These are phyloP conservation scores for Pichia sp. DNA, from an alignment of 1,139 yeast species.

Conservation along the genomic window DNA sequence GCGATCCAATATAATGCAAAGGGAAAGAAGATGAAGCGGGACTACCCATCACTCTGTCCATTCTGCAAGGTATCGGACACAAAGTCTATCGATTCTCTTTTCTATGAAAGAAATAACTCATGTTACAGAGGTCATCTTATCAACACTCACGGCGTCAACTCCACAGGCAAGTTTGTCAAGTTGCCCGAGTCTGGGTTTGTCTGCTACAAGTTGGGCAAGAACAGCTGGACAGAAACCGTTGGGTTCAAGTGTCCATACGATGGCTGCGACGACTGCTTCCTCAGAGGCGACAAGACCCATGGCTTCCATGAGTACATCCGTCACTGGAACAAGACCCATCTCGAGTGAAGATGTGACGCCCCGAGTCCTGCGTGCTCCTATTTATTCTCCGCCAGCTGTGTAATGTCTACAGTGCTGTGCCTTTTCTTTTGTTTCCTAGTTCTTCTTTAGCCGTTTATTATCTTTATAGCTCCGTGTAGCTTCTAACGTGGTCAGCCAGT, in stretches of 20 bases:
- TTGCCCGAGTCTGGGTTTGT: constrained; percentile 15
- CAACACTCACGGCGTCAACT: constrained; percentile 20
- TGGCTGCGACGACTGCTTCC: constrained; percentile 10
- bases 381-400: too few species aligned
- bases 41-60: constrained; percentile 19
- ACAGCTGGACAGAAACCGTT: constrained; percentile 13
- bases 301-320: constrained; percentile 19
- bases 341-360: constrained; percentile 4
- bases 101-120: constrained; percentile 20
- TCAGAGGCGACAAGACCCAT: constrained; percentile 17
- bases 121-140: constrained; percentile 22
- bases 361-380: too few species aligned
- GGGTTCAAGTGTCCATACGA: constrained; percentile 16
- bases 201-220: constrained; percentile 15
- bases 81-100: constrained; percentile 10
- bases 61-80: constrained; percentile 12
- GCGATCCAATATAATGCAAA: constrained; percentile 3
- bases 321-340: constrained; percentile 15
- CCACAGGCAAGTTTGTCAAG: constrained; percentile 12
- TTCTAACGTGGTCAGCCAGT: too few species aligned
- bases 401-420: too few species aligned
- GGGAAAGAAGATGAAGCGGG: constrained; percentile 15
- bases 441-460: too few species aligned
- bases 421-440: too few species aligned
- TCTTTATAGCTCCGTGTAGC: too few species aligned